Percentiles rank a stretch among this genome's conserved stretches.
These are phyloP conservation scores for Annulohypoxylon nitens DNA, from an alignment of 495 filamentous ascomycete species.

Conservation along the genomic window DNA sequence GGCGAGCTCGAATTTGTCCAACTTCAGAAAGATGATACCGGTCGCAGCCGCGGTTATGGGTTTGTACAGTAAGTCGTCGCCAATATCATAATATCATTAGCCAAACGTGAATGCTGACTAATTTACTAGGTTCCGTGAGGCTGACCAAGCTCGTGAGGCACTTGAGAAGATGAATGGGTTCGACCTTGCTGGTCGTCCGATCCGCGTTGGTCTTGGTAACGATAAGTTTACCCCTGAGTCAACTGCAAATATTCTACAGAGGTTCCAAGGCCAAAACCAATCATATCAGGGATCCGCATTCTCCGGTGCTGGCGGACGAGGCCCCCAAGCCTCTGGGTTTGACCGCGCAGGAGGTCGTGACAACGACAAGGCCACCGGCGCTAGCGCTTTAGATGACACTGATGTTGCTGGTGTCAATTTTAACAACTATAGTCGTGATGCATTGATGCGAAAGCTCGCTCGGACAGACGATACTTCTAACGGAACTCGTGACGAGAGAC, in stretches of 20 bases:
- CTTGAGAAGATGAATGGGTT: constrained; percentile 99
- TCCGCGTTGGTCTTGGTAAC: constrained; percentile 99
- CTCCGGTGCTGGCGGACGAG: constrained; percentile 90
- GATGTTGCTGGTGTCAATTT: constrained; percentile 99
- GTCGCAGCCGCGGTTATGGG: constrained; percentile 93
- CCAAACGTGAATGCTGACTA: constrained; percentile 46
- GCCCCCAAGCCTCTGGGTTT: constrained; percentile 88
- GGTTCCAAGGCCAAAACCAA: constrained; percentile 84
- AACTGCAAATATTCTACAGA: constrained; percentile 89
- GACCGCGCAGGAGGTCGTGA: constrained; percentile 94
- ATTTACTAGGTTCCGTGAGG: constrained; percentile 83
- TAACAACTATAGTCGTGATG: constrained; percentile 98
- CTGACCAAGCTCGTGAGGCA: constrained; percentile 90
- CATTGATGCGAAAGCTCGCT: constrained; percentile 97
- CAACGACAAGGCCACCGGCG: constrained; percentile 89
- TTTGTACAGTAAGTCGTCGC: constrained; percentile 91
- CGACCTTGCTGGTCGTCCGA: constrained; percentile 96
- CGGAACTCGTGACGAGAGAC: constrained; percentile 73
- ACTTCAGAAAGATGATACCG: constrained; percentile 93
- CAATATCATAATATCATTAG: neutral
- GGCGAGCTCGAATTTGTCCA: constrained; percentile 98
- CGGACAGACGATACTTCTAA: constrained; percentile 87
- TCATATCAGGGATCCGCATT: constrained; percentile 95
- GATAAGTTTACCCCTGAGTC: constrained; percentile 99
- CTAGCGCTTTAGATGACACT: constrained; percentile 96